Evolutionary conservation across 2,329 filamentous ascomycete genomes (phyloP).

Genomic region (Calonectria hongkongensis): DNA sequence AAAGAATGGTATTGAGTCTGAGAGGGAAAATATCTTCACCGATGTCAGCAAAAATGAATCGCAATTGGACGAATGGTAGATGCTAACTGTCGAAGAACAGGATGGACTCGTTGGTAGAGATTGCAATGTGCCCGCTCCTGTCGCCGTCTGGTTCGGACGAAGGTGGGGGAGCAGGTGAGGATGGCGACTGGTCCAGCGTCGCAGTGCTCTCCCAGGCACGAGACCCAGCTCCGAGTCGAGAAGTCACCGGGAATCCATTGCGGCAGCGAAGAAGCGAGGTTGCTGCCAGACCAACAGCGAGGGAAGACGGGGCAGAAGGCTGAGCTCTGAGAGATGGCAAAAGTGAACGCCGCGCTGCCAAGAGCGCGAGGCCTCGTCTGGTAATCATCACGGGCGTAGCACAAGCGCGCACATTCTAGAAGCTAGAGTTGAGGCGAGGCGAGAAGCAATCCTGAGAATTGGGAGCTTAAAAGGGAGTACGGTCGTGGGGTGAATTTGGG

Average conservation of each 20-base stretch:
- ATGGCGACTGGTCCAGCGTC: slow-evolving; percentile 42
- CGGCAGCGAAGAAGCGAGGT: slow-evolving; percentile 40
- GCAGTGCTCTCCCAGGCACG: slow-evolving; percentile 54
- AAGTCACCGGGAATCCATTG: slow-evolving; percentile 28
- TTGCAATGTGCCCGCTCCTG: slow-evolving; percentile 87
- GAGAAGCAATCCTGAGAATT: slow-evolving; percentile 1
- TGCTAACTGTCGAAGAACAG: slow-evolving; percentile 92
- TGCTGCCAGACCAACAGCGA: slow-evolving; percentile 38
- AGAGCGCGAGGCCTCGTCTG: slow-evolving; percentile 53
- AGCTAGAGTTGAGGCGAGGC: background rate
- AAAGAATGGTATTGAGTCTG: slow-evolving; percentile 74
- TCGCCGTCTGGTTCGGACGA: slow-evolving; percentile 69
- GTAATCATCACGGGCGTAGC: slow-evolving; percentile 54
- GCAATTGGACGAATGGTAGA: background rate
- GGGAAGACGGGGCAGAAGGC: slow-evolving; percentile 31
- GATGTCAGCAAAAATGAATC: slow-evolving; percentile 27
- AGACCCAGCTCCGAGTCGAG: slow-evolving; percentile 26
- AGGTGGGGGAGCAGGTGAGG: slow-evolving; percentile 35
- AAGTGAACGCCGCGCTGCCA: slow-evolving; percentile 50
- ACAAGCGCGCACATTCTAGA: slow-evolving; percentile 41
- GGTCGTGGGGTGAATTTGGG: slow-evolving; percentile 10
- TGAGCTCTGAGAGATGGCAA: slow-evolving; percentile 32
- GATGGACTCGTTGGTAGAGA: slow-evolving; percentile 85
- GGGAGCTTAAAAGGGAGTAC: background rate
- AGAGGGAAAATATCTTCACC: slow-evolving; percentile 86